A percentile compares a stretch with the other conserved stretches of the same genome.
phyloP scores from a whole-genome alignment of 2,329 filamentous ascomycete species.

The Aspergillus persii region DNA sequence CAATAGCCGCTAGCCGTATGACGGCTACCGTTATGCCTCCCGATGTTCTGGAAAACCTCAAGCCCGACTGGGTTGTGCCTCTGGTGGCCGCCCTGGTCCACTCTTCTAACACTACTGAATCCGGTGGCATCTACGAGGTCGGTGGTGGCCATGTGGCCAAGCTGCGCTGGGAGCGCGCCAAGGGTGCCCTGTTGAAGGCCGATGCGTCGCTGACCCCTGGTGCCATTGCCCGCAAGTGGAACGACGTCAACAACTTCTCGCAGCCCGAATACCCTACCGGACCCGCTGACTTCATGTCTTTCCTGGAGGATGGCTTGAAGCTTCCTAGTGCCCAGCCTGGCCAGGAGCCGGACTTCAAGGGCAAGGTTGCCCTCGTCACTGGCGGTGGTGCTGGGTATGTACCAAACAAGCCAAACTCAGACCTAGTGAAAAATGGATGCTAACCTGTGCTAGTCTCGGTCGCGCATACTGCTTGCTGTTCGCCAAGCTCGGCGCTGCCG shows the following conservation, averaged over 20 bases:
- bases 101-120: constrained; percentile 78
- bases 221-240: constrained; percentile 86
- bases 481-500: constrained; percentile 74
- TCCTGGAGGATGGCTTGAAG: constrained; percentile 81
- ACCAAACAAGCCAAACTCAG: not conserved
- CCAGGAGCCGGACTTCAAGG: constrained; percentile 75
- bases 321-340: constrained; percentile 69
- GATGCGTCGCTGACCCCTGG: constrained; percentile 85
- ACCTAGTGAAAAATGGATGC: not conserved
- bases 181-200: constrained; percentile 83
- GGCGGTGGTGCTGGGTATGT: constrained; percentile 76
- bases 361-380: constrained; percentile 82
- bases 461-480: constrained; percentile 87
- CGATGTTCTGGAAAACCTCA: constrained; percentile 80
- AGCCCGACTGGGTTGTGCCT: constrained; percentile 93
- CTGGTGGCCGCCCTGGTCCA: constrained; percentile 86
- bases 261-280: constrained; percentile 78
- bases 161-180: constrained; percentile 90
- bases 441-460: constrained; percentile 63
- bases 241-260: constrained; percentile 81
- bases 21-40: constrained; percentile 93
- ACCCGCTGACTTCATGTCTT: constrained; percentile 79
- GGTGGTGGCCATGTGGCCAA: constrained; percentile 92
- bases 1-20: constrained; percentile 82
- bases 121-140: constrained; percentile 86